Percentiles rank a stretch among this genome's conserved stretches.
phyloP scores from a whole-genome alignment of 306 rosid species.

The Corylus americana region DNA sequence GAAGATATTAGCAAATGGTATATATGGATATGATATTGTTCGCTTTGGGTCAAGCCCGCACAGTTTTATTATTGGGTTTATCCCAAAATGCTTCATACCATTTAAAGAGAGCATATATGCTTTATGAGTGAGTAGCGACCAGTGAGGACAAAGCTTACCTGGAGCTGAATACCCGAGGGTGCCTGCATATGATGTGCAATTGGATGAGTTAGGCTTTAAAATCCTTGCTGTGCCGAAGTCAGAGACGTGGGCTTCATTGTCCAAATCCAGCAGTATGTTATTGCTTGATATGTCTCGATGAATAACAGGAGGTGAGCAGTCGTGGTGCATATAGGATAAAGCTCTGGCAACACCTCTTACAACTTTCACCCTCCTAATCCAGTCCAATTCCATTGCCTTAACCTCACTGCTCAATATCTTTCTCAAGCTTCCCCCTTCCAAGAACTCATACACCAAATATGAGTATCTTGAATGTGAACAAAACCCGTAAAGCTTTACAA shows the following conservation, averaged over 20 bases:
- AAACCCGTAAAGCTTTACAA: not conserved
- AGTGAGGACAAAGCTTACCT: not conserved
- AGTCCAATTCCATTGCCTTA: conserved; percentile 3
- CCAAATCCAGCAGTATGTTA: too few relatives aligned
- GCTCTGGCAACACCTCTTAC: not conserved
- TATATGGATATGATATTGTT: too few relatives aligned
- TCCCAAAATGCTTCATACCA: too few relatives aligned
- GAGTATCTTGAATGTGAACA: not conserved
- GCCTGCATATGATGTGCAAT: not conserved
- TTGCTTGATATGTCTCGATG: not conserved
- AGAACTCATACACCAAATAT: not conserved
- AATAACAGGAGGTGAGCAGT: too few relatives aligned
- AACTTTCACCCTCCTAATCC: conserved; percentile 20
- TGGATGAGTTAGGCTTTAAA: not conserved
- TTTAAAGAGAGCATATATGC: too few relatives aligned
- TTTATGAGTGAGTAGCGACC: too few relatives aligned
- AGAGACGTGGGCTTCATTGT: too few relatives aligned
- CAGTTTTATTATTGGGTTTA: too few relatives aligned
- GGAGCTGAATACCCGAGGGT: not conserved
- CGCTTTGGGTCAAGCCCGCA: too few relatives aligned
- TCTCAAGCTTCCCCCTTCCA: not conserved
- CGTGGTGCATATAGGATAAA: not conserved
- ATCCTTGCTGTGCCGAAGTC: too few relatives aligned
- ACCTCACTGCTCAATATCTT: not conserved
- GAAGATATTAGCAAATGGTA: not conserved